Evolutionary conservation across 345 rosid genomes (phyloP).

Genomic region (Cardamine resedifolia): DNA sequence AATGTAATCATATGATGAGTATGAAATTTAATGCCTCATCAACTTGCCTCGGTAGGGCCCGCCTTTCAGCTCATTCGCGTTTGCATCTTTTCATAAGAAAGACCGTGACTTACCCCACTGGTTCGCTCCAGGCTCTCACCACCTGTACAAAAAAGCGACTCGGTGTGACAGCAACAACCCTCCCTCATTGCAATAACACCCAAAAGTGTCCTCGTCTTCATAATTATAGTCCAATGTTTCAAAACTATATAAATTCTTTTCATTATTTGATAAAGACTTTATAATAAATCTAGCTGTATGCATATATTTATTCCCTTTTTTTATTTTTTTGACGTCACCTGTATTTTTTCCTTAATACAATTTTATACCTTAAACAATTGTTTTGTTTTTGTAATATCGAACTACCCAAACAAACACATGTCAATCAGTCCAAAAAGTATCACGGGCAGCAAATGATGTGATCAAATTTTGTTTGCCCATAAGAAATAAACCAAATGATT

Average conservation of each 20-base stretch:
- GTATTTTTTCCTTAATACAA: neutral
- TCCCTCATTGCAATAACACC: neutral
- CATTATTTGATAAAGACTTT: neutral
- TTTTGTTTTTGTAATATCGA: neutral
- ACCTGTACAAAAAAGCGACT: slow-evolving; percentile 16
- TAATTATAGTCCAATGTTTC: neutral
- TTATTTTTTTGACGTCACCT: neutral
- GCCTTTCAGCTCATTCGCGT: neutral
- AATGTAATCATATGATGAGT: slow-evolving; percentile 28
- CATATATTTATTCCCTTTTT: neutral
- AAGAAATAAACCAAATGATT: slow-evolving; percentile 10
- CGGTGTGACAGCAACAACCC: slow-evolving; percentile 11
- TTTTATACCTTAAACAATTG: slow-evolving; percentile 31
- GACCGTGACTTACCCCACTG: slow-evolving; percentile 6
- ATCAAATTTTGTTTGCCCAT: neutral
- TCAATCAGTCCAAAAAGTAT: neutral
- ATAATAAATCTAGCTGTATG: neutral
- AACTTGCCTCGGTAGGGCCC: slow-evolving; percentile 26
- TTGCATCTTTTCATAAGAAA: neutral
- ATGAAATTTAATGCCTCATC: slow-evolving; percentile 12
- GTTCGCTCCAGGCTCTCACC: slow-evolving; percentile 6
- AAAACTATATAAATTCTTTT: neutral
- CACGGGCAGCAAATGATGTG: neutral
- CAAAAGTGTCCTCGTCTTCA: neutral
- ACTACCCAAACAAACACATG: neutral